Conservation (phyloP, 2,329 filamentous ascomycete species). For the Dothistroma septosporum region DNA sequence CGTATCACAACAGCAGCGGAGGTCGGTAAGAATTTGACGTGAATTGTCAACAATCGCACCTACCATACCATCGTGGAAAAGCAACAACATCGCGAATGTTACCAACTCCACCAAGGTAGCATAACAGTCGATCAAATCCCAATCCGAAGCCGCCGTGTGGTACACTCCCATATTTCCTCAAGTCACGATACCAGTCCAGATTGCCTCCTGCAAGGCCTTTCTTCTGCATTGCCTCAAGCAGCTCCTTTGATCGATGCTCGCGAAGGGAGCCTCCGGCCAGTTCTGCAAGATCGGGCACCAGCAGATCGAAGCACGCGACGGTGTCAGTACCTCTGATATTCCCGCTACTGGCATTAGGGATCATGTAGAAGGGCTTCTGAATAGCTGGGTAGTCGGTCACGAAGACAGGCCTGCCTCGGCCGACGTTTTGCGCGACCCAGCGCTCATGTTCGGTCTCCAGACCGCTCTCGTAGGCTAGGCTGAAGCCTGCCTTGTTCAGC, state of each 20-base stretch:
- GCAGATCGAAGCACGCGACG: constrained; percentile 84
- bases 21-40: background rate
- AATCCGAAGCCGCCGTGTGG: constrained; percentile 89
- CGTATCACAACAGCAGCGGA: background rate
- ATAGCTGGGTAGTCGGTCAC: constrained; percentile 86
- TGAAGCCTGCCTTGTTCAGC: constrained; percentile 52
- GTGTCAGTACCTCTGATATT: constrained; percentile 44
- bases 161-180: constrained; percentile 84
- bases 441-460: constrained; percentile 91
- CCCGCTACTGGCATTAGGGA: constrained; percentile 44
- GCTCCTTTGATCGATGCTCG: constrained; percentile 67
- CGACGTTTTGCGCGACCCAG: constrained; percentile 68
- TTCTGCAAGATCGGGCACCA: constrained; percentile 82
- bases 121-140: constrained; percentile 81
- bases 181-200: constrained; percentile 81
- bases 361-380: constrained; percentile 92
- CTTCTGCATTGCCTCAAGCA: constrained; percentile 66
- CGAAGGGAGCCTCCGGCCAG: constrained; percentile 85
- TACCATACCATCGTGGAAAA: constrained; percentile 69
- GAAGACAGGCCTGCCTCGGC: constrained; percentile 69
- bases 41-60: constrained; percentile 34
- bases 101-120: constrained; percentile 74
- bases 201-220: constrained; percentile 52
- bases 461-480: constrained; percentile 60
- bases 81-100: constrained; percentile 82